Evolutionary conservation across 371 early-diverging fungal species (phyloP), one percentile per base, ranked within the genome.

Genomic region (Rhizopus stolonifer): DNA sequence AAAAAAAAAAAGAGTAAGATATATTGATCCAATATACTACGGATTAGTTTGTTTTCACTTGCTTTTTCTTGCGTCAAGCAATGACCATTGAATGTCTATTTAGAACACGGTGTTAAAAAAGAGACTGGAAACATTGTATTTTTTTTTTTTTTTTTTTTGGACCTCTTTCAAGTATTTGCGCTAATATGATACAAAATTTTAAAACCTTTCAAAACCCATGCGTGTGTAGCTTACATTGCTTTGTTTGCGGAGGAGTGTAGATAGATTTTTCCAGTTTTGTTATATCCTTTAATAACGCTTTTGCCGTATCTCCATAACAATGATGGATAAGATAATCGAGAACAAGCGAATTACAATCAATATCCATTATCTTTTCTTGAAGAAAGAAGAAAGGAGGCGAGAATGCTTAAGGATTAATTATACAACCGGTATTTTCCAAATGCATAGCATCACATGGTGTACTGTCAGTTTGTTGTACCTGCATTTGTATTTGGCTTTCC

Each of bases 221-320:
- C 4, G 31, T 10, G 4, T 29, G n/a, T n/a, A n/a, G n/a, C 21
- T 42, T 42, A 42, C 42, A 42, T 4, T 42, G 42, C 9, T 42
- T 42, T 42, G 42, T 42, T 7, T 42, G 42, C 19, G 42, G 21
- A 42, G 18, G 42, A 42, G 19, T 7, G 24, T 38, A n/a, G 39
- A 0, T 36, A 18, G 24, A 38, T 14, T 56, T 25, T 14, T 61
- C 53, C 13, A 64, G 55, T 60, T 60, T 65, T 18, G 46, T 65
- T 15, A 63, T 69, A 31, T 84, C 82, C 49, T 65, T 71, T 39
- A 80, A 52, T 47, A 84, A 73, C 7, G 82, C 81, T 42, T 74
- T 80, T 21, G 84, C 84, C 1, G 84, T 82, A 49, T 84, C 79
- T 23, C 79, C 79, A 61, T 75, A 84, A 53, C 83, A 82, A 32